phyloP scores from a whole-genome alignment of 805 yeast species.

The Wickerhamomyces alni region DNA sequence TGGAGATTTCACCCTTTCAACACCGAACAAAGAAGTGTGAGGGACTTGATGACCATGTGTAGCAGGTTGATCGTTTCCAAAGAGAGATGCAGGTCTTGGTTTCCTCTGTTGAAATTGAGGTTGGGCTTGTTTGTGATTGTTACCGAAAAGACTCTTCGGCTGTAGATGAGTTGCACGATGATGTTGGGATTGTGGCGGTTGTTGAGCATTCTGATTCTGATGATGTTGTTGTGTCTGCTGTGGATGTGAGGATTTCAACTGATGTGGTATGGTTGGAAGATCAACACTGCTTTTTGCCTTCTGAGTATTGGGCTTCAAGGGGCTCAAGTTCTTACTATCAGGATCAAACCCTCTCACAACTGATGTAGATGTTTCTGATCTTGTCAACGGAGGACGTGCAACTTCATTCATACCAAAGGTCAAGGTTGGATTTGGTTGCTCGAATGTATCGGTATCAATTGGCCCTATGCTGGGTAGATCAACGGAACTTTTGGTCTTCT shows the following conservation, averaged over 20 bases:
- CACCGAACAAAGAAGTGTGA: not conserved
- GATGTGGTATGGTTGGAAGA: not conserved
- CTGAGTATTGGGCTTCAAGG: not conserved
- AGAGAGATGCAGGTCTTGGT: not conserved
- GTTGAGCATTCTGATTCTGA: no score
- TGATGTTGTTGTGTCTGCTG: not conserved
- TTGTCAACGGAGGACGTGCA: conserved; percentile 10
- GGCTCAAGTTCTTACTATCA: not conserved
- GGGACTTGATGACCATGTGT: not conserved
- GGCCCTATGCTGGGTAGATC: conserved; percentile 11
- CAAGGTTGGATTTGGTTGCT: conserved; percentile 25
- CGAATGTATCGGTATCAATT: conserved; percentile 18
- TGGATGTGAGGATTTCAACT: conserved; percentile 1
- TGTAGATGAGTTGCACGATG: not conserved
- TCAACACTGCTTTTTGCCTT: no score
- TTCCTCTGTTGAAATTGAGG: not conserved
- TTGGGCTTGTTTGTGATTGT: not conserved
- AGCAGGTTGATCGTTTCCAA: not conserved
- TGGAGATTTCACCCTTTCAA: not conserved
- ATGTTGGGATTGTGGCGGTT: not conserved
- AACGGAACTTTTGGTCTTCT: conserved; percentile 8
- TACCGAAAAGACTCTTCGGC: conserved; percentile 5
- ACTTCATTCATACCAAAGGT: conserved; percentile 19
- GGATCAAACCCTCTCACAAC: conserved; percentile 24
- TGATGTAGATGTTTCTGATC: conserved; percentile 23